Conservation (phyloP, 192 early-diverging fungal genomes). For the Umbelopsis sp. region DNA sequence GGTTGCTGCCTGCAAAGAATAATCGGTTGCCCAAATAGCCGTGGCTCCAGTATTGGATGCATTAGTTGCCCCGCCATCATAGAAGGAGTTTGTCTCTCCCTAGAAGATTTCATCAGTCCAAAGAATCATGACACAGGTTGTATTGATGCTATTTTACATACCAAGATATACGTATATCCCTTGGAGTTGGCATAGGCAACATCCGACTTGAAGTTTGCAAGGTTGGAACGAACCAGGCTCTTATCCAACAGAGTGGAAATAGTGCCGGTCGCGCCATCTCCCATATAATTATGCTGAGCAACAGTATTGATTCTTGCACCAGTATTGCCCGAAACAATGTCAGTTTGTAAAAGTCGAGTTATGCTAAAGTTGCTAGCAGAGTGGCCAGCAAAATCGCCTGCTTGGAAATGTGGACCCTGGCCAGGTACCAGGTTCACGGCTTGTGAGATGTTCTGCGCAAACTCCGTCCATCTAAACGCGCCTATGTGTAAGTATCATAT, state of each 20-base stretch:
- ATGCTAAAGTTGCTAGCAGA: slow-evolving; percentile 2
- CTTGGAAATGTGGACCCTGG: neutral
- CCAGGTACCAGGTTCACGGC: slow-evolving; percentile 6
- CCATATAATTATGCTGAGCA: neutral
- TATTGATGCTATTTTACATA: neutral
- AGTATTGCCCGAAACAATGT: slow-evolving; percentile 1
- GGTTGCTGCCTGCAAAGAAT: slow-evolving; percentile 10
- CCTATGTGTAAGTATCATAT: neutral
- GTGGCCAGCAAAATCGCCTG: slow-evolving; percentile 13
- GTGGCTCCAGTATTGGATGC: slow-evolving; percentile 13
- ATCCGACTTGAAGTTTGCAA: slow-evolving; percentile 8
- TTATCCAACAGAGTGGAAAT: neutral
- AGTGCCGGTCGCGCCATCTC: neutral
- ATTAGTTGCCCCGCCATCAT: slow-evolving; percentile 6
- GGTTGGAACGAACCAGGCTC: neutral
- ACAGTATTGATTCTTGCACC: slow-evolving; percentile 13
- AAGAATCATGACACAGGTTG: neutral
- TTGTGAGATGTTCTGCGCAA: slow-evolving; percentile 17
- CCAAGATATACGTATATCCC: slow-evolving; percentile 8
- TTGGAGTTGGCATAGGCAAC: slow-evolving; percentile 11
- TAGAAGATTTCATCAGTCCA: neutral
- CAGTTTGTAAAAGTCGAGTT: neutral
- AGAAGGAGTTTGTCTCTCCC: slow-evolving; percentile 9
- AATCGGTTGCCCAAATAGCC: slow-evolving; percentile 3
- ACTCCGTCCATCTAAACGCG: neutral